These are phyloP conservation scores for Hanseniaspora clermontiae DNA, from an alignment of 805 yeast genomes.

Conservation along the genomic window DNA sequence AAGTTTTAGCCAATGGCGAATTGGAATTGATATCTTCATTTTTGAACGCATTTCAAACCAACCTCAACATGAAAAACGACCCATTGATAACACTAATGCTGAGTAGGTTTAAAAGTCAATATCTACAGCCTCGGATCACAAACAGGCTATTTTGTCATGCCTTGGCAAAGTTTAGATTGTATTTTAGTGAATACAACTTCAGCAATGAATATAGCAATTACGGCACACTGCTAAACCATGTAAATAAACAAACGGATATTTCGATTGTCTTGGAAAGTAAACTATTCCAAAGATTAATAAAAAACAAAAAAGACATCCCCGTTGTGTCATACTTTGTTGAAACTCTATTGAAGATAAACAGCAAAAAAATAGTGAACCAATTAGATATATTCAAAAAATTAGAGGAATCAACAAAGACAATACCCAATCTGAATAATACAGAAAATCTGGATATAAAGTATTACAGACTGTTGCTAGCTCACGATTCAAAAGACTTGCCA, in stretches of 20 bases:
- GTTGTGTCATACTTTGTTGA: neutral
- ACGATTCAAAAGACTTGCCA: neutral
- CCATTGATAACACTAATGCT: neutral
- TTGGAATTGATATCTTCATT: neutral
- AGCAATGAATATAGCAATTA: neutral
- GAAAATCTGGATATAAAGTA: neutral
- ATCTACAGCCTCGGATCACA: neutral
- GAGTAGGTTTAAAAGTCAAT: neutral
- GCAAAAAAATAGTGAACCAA: neutral
- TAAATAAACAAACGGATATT: neutral
- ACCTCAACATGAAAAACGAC: neutral
- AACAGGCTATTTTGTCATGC: neutral
- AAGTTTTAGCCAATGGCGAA: neutral
- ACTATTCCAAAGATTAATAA: neutral
- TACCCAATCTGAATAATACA: neutral
- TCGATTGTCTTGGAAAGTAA: neutral
- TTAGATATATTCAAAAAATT: neutral
- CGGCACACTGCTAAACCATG: neutral
- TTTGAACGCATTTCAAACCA: neutral
- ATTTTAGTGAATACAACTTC: neutral
- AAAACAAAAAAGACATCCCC: neutral
- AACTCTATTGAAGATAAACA: neutral
- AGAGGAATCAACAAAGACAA: no score
- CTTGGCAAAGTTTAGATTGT: neutral
- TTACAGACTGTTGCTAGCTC: neutral